These are phyloP conservation scores for Capsella bursapastoris DNA, from an alignment of 345 rosid species.

Conservation along the genomic window DNA sequence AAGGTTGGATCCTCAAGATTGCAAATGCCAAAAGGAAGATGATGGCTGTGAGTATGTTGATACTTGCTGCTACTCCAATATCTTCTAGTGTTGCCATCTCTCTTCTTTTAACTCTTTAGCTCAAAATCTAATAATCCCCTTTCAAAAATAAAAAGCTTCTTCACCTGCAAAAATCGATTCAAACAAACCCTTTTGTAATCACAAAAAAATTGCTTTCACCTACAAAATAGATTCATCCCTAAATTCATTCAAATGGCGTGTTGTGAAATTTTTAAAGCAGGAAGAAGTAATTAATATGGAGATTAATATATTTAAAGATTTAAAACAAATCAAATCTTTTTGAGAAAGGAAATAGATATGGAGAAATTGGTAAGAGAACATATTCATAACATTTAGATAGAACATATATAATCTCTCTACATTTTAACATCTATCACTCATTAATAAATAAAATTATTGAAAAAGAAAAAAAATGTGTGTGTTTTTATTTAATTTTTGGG, in stretches of 20 bases:
- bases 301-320: not conserved
- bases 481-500: not conserved
- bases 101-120: conserved; percentile 7
- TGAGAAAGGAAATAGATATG: not conserved
- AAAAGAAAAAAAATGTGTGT: too few relatives aligned
- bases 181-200: not conserved
- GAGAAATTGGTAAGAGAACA: conserved; percentile 11
- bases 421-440: not conserved
- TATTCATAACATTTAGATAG: not conserved
- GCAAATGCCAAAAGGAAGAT: conserved; percentile 87
- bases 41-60: conserved; percentile 77
- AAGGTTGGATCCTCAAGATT: conserved; percentile 84
- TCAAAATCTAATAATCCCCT: not conserved
- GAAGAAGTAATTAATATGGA: conserved; percentile 4
- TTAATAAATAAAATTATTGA: not conserved
- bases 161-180: conserved; percentile 25
- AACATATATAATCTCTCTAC: not conserved
- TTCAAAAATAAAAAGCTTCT: conserved; percentile 25
- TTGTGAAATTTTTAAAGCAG: conserved; percentile 14
- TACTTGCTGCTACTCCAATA: conserved; percentile 80
- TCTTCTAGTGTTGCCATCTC: conserved; percentile 86
- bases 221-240: conserved; percentile 1
- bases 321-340: not conserved
- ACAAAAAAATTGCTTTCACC: conserved; percentile 5
- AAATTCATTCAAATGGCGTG: conserved; percentile 24